These are phyloP conservation scores for Tulasnella sp. DNA, from an alignment of 768 basidiomycete species.

Conservation along the genomic window DNA sequence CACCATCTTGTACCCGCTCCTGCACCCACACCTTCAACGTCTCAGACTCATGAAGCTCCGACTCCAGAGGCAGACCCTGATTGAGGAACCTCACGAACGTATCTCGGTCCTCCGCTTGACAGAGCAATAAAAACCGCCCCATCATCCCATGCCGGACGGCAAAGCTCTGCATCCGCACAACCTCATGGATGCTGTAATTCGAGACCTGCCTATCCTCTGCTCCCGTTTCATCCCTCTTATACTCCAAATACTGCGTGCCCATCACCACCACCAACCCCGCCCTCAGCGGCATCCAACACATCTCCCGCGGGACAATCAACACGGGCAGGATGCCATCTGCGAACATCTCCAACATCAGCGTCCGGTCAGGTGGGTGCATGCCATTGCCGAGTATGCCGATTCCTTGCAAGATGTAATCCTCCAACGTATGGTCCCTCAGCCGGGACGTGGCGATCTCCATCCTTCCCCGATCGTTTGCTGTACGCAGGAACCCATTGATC, in stretches of 20 bases:
- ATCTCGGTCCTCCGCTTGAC: slow-evolving; percentile 76
- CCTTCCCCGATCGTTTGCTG: slow-evolving; percentile 36
- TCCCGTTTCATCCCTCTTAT: slow-evolving; percentile 20
- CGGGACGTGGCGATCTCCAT: slow-evolving; percentile 47
- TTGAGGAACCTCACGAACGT: slow-evolving; percentile 74
- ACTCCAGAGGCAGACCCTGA: slow-evolving; percentile 86
- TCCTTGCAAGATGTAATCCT: slow-evolving; percentile 70
- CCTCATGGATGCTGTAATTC: slow-evolving; percentile 71
- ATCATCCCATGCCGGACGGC: slow-evolving; percentile 50
- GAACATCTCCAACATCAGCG: slow-evolving; percentile 68
- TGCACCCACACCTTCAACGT: slow-evolving; percentile 13
- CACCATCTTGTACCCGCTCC: slow-evolving; percentile 23
- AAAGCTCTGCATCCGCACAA: slow-evolving; percentile 85
- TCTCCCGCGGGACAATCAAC: slow-evolving; percentile 69
- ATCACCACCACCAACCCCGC: slow-evolving; percentile 77
- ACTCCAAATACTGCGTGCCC: slow-evolving; percentile 67
- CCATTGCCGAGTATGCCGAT: slow-evolving; percentile 81
- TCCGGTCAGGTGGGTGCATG: slow-evolving; percentile 52
- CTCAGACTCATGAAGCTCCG: slow-evolving; percentile 44
- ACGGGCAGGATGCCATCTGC: slow-evolving; percentile 68
- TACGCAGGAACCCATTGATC: slow-evolving; percentile 54
- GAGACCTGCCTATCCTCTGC: slow-evolving; percentile 53
- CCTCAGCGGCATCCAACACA: slow-evolving; percentile 84
- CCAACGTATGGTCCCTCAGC: slow-evolving; percentile 50
- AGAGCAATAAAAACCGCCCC: slow-evolving; percentile 69